Percentiles rank a stretch among this genome's conserved stretches.
Evolutionary conservation across 305 asterid species (phyloP).

Genomic region (Vinca major): DNA sequence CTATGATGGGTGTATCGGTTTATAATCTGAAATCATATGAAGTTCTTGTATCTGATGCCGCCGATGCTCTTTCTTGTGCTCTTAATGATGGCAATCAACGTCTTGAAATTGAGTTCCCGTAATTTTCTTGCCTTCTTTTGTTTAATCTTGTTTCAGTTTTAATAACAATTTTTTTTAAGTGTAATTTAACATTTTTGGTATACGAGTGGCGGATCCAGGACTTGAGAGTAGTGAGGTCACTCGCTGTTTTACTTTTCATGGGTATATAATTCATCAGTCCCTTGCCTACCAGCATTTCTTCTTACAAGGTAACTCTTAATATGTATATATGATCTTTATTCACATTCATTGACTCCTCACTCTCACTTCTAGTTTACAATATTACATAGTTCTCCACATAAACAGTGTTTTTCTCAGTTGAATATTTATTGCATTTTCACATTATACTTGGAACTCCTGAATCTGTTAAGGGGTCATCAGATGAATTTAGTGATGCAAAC

Average conservation of each 20-base stretch:
- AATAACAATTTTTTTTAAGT: background rate
- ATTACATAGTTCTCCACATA: too few relatives aligned
- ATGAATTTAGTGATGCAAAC: slow-evolving; percentile 95
- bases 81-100: slow-evolving; percentile 73
- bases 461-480: slow-evolving; percentile 83
- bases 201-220: too few relatives aligned
- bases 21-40: slow-evolving; percentile 87
- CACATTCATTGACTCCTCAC: background rate
- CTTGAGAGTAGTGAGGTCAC: too few relatives aligned
- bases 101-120: slow-evolving; percentile 94
- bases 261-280: slow-evolving; percentile 49
- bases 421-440: slow-evolving; percentile 12
- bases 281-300: slow-evolving; percentile 75
- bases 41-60: slow-evolving; percentile 80
- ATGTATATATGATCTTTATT: background rate
- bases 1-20: slow-evolving; percentile 68
- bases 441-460: slow-evolving; percentile 22
- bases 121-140: slow-evolving; percentile 9
- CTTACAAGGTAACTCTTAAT: slow-evolving; percentile 67
- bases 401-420: background rate
- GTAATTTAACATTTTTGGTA: background rate
- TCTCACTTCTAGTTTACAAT: background rate
- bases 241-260: slow-evolving; percentile 15
- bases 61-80: slow-evolving; percentile 60
- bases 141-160: background rate